Evolutionary conservation across 1,139 yeast species (phyloP), one percentile per base, ranked within the genome.

Genomic region (Schizosaccharomyces versatilis): DNA sequence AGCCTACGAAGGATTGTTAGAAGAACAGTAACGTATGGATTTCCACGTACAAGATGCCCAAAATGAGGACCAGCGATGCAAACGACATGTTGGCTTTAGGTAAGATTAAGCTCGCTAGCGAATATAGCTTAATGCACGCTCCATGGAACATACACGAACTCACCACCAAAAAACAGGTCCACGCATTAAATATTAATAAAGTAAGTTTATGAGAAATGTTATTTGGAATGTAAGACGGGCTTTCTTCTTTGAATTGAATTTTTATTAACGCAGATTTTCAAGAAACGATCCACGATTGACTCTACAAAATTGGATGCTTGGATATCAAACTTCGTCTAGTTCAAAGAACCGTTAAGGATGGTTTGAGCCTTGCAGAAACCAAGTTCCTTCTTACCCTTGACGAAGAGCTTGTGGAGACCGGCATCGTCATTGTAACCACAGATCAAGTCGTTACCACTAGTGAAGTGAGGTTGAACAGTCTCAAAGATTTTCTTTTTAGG

Each of bases 401-500:
- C 44, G 17, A 39, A 15, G 24, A 24, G n/a, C 24, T 14, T 24
- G 6, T 51, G 38, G 15, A 51, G 38, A 19, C 47, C 47, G 6
- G 36, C 36, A 7, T 36, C 36, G 24, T 52, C 15, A 38, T 15
- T 36, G 38, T 36, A 38, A n/a, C 42, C 42, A 10, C 41, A 38
- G 10, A 36, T 3, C 36, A 38, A 8, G 38, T 49, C 52, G 14
- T 49, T 24, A 15, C 42, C 42, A 12, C 42, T 88, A 57, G 90
- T 72, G 75, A 90, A 88, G 58, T 76, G 74, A 54, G 96, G 97
- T 73, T 93, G 98, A 61, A 84, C 74, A 55, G 88, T 76, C 75
- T 93, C 99, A 90, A 95, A 93, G 60, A 90, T 75, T 77, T 93
- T 93, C 83, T 90, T 93, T 80, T 93, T 93, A 63, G 99, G 98